Base-by-base conservation (phyloP, 2,329 filamentous ascomycete species). In the Zymoseptoria brevis region DNA sequence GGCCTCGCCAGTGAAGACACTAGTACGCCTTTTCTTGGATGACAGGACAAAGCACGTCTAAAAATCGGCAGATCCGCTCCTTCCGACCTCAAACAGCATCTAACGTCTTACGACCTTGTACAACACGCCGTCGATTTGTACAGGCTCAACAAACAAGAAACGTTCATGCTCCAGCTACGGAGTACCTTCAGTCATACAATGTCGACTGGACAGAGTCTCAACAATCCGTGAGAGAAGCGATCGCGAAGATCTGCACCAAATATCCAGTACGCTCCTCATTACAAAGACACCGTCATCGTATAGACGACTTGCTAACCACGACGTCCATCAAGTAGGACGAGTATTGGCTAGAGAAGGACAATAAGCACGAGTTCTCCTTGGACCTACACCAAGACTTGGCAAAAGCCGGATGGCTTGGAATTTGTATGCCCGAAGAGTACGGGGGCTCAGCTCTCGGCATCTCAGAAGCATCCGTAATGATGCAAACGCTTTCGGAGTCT, bases 401-500 rank as follows among this genome's bases (percentile, higher is more conserved):
- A 13, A 62, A 69, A 55, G 71, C 74, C 56, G 76, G 77, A 3
- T 79, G 76, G 75, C 68, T 79, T 3, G 76, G 77, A 0, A 77
- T 79, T 41, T 77, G 75, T 57, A 73, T 78, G 69, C 77, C 77
- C 1, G 63, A 70, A 4, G 67, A 71, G 49, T 76, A 75, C 60
- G 76, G 76, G 0, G 77, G 76, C 0, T 73, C 74, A 1, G 75
- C 74, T 30, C 65, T 79, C 1, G 77, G 77, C 0, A 63, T 73
- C 51, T 68, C 74, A 2, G 76, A 79, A 63, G 77, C 77, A 0
- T 73, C 75, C 0, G 69, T 77, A 3, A 79, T 79, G 77, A 76
- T 79, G 75, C 76, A 78, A 59, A 79, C 76, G 3, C 75, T 79
- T 19, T 72, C 76, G 1, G 77, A 79, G 64, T 74, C 70, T 1